Percentiles rank a stretch among this genome's conserved stretches.
Evolutionary conservation across 805 yeast genomes (phyloP).

Genomic region (Tetrapisispora nanseiensis): DNA sequence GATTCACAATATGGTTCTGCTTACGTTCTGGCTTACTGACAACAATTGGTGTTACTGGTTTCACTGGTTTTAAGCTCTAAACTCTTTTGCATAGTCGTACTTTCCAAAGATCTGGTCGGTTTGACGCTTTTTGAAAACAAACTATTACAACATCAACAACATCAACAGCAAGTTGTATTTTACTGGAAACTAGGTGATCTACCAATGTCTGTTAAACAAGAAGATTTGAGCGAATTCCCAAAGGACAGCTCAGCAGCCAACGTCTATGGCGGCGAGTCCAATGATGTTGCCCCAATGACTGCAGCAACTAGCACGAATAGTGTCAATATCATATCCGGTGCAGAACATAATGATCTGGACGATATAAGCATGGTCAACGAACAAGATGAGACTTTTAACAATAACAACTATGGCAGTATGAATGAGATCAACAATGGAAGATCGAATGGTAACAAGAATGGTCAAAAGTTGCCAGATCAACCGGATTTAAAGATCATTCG

Average conservation of each 20-base stretch:
- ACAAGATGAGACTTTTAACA: neutral
- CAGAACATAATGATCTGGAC: neutral
- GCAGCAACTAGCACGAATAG: constrained; percentile 1
- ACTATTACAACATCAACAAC: no score
- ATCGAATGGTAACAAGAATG: neutral
- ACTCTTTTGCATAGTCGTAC: no score
- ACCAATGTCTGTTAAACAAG: constrained; percentile 4
- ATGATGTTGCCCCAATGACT: neutral
- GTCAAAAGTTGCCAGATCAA: constrained; percentile 27
- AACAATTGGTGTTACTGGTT: no score
- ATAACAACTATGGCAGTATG: neutral
- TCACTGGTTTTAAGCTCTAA: no score
- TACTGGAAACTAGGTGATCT: no score
- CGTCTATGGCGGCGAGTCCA: neutral
- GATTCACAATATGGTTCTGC: no score
- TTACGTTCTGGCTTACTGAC: no score
- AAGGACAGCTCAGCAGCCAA: neutral
- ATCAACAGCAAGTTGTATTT: neutral
- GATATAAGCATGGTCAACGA: constrained; percentile 1
- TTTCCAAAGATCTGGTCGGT: no score
- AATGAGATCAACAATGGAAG: neutral
- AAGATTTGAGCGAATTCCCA: neutral
- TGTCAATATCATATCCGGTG: constrained; percentile 1
- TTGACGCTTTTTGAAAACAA: no score
- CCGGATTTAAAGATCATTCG: constrained; percentile 52